Base-by-base conservation (phyloP, 352 stramenopile species). In the Phytophthora vignae region DNA sequence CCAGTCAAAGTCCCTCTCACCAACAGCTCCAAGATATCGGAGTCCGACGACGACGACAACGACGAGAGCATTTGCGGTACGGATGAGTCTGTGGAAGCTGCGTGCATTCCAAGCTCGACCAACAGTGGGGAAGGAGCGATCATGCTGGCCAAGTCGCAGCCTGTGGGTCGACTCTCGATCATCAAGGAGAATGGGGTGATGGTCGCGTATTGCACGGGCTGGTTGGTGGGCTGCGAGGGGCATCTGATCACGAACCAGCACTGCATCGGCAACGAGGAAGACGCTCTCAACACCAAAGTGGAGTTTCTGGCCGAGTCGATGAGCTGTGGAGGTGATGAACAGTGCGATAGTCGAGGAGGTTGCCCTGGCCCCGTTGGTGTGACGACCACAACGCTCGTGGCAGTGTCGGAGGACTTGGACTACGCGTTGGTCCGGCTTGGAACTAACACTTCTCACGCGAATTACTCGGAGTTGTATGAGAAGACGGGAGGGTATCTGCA, bases 241-340 rank as follows among this genome's bases (percentile, higher is more conserved):
- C 85, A 95, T 67, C 49, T 95, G 58, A 71, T 95, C 60, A 95
- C 88, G 12, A 95, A 95, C 76, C 74, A 95, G 55, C 88, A 95
- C 64, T 95, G 88, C 58, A 92, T 95, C 19, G 46, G 76, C 21
- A 71, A 84, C 27, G 82, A 67, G 54, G 69, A 88, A 61, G 85
- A 95, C 55, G 88, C 88, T 14, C 62, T 84, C 38, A 92, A 92
- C 60, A 93, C 86, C 4, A 79, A 79, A 33, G 81, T 75, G 54
- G 87, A 95, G 63, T 92, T 95, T 63, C 81, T 85, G 11, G 85
- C 88, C 3, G 74, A 95, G 68, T 77, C 83, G 3, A 50, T 63
- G 25, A 77, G 79, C 46, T 94, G 87, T 52, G 69, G 60, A n/a
- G 83, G 76, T 25, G 44, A 22, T 19, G 74, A 78, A 19, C 71